Percentiles rank a stretch among this genome's conserved stretches.
phyloP scores from a whole-genome alignment of 106 monocot species.

The Xerophyta viscosa region DNA sequence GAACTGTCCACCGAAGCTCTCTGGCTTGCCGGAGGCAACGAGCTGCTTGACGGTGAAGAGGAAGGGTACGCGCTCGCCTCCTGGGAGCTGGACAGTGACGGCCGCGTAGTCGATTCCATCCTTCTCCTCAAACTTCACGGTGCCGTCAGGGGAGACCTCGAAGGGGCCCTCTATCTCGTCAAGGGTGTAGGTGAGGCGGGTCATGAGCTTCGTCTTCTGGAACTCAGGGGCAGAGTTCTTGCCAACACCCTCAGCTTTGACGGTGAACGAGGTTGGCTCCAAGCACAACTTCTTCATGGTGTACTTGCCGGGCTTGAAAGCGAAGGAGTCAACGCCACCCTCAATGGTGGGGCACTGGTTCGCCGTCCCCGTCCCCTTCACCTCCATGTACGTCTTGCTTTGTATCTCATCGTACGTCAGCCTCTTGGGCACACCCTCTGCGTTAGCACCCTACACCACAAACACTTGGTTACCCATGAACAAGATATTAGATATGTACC shows the following conservation, averaged over 20 bases:
- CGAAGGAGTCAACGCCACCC: conserved; percentile 50
- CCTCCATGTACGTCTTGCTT: conserved; percentile 96
- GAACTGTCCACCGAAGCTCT: conserved; percentile 68
- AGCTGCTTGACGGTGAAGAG: conserved; percentile 93
- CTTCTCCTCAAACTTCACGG: conserved; percentile 89
- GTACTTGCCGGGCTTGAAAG: conserved; percentile 96
- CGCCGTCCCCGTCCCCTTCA: conserved; percentile 92
- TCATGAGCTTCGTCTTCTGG: conserved; percentile 99
- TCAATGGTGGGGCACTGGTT: conserved; percentile 95
- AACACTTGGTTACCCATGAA: too few species aligned
- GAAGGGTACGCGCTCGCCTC: conserved; percentile 94
- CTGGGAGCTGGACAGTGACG: conserved; percentile 91
- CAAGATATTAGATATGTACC: too few species aligned
- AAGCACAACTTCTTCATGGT: conserved; percentile 89
- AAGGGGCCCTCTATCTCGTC: conserved; percentile 98
- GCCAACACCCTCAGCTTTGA: conserved; percentile 70
- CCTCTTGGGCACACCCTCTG: conserved; percentile 72
- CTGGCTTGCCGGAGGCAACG: conserved; percentile 86
- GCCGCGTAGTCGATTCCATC: conserved; percentile 98
- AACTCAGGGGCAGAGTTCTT: conserved; percentile 85
- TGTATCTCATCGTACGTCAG: conserved; percentile 96
- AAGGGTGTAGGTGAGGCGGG: conserved; percentile 96
- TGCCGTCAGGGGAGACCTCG: conserved; percentile 69
- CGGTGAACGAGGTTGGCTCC: conserved; percentile 97
- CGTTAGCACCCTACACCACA: conserved; percentile 82